Conservation (phyloP, 768 basidiomycete genomes). For the Boletus vermiculosoides region DNA sequence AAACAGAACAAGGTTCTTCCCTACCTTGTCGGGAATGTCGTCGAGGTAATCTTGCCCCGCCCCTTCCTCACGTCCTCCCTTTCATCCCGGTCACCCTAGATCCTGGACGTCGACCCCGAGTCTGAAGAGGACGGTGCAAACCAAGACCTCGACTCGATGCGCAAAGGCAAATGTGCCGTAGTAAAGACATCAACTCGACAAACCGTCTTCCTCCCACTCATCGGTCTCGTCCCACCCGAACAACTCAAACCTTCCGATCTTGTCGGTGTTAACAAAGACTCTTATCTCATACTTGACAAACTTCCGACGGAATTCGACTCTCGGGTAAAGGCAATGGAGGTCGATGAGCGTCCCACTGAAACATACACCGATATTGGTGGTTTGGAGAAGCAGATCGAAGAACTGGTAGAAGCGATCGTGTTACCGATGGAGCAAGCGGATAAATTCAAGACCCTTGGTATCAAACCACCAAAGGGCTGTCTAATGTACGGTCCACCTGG, state of each 20-base stretch:
- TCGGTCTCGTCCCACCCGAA: conserved; percentile 94
- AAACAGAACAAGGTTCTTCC: conserved; percentile 99
- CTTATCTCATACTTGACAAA: conserved; percentile 93
- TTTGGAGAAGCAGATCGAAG: conserved; percentile 98
- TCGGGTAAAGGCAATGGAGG: conserved; percentile 99
- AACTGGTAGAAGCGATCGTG: conserved; percentile 96
- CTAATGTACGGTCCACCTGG: conserved; percentile 99
- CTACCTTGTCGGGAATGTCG: conserved; percentile 96
- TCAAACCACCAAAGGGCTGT: conserved; percentile 95
- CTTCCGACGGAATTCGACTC: conserved; percentile 97
- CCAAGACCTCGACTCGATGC: conserved; percentile 92
- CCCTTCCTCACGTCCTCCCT: background rate
- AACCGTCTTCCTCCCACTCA: conserved; percentile 97
- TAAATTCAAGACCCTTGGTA: conserved; percentile 97
- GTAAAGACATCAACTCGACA: conserved; percentile 99
- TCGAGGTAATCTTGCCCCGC: conserved; percentile 60
- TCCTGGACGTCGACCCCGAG: conserved; percentile 92
- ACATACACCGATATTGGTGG: conserved; percentile 98
- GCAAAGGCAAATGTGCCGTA: conserved; percentile 96
- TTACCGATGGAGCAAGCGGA: conserved; percentile 98
- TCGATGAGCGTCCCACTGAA: conserved; percentile 97
- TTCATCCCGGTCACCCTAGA: conserved; percentile 45
- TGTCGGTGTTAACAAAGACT: conserved; percentile 99
- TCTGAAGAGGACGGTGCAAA: conserved; percentile 94
- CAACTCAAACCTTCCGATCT: conserved; percentile 89